Evolutionary conservation across 176 grass and related monocot species (phyloP), one percentile per base, ranked within the genome.

Genomic region (Poa pratensis): DNA sequence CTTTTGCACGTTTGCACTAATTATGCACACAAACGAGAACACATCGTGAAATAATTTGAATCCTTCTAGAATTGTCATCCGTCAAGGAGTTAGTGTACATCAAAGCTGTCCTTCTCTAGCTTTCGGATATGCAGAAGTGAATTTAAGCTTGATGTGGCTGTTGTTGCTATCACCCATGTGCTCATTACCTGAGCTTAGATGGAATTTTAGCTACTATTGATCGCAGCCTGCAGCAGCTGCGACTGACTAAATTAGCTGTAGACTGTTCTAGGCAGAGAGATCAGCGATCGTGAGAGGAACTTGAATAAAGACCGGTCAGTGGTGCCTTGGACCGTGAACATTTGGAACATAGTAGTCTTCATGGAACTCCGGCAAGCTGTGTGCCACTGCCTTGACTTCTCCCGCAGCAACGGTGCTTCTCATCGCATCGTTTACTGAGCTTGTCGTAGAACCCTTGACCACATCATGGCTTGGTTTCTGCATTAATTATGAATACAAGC

Each of bases 341-440:
- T 80, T 88, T 16, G 93, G 88, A 20, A 86, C 93, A 20, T 88
- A 92, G 80, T 95, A 95, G 69, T 92, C 93, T 63, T 95, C 93
- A 12, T 92, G 90, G 28, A 95, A 84, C 61, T 69, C 82, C 15
- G 85, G 93, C 34, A 95, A 52, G 46, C 69, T 84, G 67, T 92
- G 88, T 10, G 80, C 82, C 11, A 42, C 67, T n/a, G 68, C 83
- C 17, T 20, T 65, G n/a, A 85, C 18, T 26, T 74, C 72, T 60
- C 57, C 28, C 12, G 19, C 86, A 45, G 59, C 30, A 48, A 82
- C 22, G 7, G 3, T 12, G 69, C 70, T 90, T 45, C 84, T 75
- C 88, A 74, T 86, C 20, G 23, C 75, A 24, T 77, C 69, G 3
- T 45, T 64, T 73, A 32, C 42, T 3, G 34, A 64, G 15, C 69